Evolutionary conservation across 169 alveolate species (phyloP).

Genomic region (Plasmodium knowlesi): DNA sequence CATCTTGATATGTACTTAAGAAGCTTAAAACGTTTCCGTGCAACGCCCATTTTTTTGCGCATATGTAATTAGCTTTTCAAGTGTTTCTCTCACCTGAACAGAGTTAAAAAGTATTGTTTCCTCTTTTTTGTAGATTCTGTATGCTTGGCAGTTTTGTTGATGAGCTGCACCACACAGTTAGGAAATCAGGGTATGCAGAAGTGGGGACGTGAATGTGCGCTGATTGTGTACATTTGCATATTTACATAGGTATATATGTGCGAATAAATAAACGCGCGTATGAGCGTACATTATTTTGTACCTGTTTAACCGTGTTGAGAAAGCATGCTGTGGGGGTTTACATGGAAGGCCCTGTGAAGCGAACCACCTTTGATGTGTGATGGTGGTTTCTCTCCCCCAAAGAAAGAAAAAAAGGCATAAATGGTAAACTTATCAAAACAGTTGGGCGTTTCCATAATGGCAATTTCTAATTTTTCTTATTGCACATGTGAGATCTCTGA

Average conservation of each 20-base stretch:
- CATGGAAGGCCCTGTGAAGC: neutral
- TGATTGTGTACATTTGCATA: neutral
- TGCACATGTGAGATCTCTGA: neutral
- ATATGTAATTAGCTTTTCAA: neutral
- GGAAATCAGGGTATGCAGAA: neutral
- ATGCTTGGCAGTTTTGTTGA: constrained; percentile 17
- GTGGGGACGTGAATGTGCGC: neutral
- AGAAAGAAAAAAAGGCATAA: neutral
- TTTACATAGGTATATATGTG: neutral
- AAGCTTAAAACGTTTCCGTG: neutral
- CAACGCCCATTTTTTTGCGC: neutral
- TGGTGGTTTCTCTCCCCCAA: neutral
- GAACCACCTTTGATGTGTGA: neutral
- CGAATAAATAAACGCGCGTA: neutral
- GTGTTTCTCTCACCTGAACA: neutral
- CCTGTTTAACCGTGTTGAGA: neutral
- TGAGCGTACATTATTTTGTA: neutral
- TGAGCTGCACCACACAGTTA: neutral
- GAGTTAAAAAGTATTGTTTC: neutral
- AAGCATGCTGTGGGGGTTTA: neutral
- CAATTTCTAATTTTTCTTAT: neutral
- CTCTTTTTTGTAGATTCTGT: constrained; percentile 6
- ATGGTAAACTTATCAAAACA: neutral
- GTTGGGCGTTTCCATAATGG: neutral
- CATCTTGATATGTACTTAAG: neutral